phyloP scores from a whole-genome alignment of 176 grass and related monocot species.

The Puccinellia tenuiflora region DNA sequence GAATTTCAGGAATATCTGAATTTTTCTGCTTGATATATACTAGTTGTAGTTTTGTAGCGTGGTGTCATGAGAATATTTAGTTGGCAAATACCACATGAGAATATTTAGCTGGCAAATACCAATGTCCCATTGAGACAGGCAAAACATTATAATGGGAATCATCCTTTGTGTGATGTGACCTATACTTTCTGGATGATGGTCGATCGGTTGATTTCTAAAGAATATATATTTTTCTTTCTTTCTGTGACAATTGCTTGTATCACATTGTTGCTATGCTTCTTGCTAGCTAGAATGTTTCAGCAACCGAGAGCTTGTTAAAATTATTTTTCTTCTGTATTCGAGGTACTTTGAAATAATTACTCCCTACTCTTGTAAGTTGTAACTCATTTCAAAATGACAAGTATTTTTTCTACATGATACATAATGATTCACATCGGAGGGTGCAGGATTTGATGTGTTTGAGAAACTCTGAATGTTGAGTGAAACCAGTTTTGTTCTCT shows the following conservation, averaged over 20 bases:
- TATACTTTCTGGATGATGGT: neutral
- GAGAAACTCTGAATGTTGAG: neutral
- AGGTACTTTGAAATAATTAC: neutral
- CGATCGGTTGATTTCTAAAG: neutral
- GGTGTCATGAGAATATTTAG: constrained; percentile 27
- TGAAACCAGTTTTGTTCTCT: neutral
- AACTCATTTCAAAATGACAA: neutral
- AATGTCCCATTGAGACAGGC: neutral
- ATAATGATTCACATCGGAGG: neutral
- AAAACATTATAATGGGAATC: constrained; percentile 21
- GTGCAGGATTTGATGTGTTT: neutral
- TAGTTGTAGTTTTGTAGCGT: constrained; percentile 33
- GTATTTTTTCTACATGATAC: neutral
- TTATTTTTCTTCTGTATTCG: neutral
- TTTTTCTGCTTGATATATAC: constrained; percentile 12
- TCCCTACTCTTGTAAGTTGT: neutral
- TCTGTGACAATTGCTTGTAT: neutral
- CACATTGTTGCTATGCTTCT: neutral
- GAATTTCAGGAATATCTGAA: constrained; percentile 19
- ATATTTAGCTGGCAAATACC: constrained; percentile 19
- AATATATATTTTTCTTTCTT: neutral
- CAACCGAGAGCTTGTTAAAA: neutral
- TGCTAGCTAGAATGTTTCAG: neutral
- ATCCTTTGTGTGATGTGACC: neutral
- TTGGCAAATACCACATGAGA: constrained; percentile 2